These are phyloP conservation scores for Emiliania huxleyi DNA, from an alignment of 78 protist genomes.

Conservation along the genomic window DNA sequence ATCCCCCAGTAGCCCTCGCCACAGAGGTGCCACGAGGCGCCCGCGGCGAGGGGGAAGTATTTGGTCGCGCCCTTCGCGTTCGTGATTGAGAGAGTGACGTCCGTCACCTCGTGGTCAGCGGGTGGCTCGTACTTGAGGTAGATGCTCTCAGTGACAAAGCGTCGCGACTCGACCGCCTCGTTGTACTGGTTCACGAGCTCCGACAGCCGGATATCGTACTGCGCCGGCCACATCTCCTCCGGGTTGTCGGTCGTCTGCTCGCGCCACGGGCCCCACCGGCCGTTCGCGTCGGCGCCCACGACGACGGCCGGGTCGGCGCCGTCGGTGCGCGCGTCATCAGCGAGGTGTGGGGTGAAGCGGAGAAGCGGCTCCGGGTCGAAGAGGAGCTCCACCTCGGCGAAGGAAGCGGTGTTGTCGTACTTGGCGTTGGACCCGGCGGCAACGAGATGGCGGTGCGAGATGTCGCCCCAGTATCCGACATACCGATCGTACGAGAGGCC, in stretches of 20 bases:
- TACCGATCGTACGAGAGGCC: neutral
- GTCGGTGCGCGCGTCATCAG: neutral
- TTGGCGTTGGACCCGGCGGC: neutral
- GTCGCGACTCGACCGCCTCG: neutral
- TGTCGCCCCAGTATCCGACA: neutral
- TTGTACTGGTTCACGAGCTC: neutral
- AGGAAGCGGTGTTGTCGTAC: neutral
- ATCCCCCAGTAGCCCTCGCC: neutral
- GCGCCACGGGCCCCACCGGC: neutral
- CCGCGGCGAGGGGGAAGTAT: neutral
- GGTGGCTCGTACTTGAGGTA: neutral
- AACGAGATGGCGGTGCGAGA: neutral
- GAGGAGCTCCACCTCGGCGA: neutral
- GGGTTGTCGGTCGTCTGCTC: neutral
- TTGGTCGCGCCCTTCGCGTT: neutral
- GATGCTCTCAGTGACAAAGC: neutral
- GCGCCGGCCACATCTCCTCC: neutral
- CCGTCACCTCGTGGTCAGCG: neutral
- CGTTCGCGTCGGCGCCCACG: neutral
- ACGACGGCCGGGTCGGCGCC: no score
- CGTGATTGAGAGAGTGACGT: neutral
- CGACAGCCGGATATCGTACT: neutral
- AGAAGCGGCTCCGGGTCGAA: neutral
- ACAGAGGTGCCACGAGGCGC: neutral
- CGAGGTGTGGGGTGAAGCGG: neutral